phyloP scores from a whole-genome alignment of 1,284 basidiomycete species.

The Ustilago esculenta region DNA sequence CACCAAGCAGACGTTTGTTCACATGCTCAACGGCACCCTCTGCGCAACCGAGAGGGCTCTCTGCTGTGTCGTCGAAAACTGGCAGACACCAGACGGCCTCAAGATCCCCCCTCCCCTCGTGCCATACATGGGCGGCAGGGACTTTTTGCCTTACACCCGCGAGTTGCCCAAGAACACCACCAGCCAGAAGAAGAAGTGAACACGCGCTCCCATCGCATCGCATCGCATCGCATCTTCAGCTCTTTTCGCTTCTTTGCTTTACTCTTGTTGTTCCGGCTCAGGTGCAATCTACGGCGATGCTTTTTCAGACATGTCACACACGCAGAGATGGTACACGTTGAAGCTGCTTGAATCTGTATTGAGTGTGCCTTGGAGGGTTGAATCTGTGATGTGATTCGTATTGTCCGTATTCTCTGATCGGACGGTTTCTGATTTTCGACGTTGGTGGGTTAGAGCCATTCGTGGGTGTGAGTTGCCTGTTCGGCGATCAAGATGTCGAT shows the following conservation, averaged over 20 bases:
- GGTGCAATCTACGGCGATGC: too few species aligned
- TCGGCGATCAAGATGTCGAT: slow-evolving; percentile 61
- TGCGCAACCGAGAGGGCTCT: slow-evolving; percentile 95
- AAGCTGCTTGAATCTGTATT: too few species aligned
- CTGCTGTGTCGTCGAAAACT: slow-evolving; percentile 98
- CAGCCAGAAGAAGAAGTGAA: slow-evolving; percentile 73
- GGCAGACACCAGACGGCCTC: slow-evolving; percentile 93
- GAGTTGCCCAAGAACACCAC: slow-evolving; percentile 77
- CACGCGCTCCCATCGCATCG: too few species aligned
- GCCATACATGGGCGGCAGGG: slow-evolving; percentile 95
- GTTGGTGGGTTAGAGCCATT: slow-evolving; percentile 46
- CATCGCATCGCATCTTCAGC: too few species aligned
- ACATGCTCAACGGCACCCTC: slow-evolving; percentile 78
- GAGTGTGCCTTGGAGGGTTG: too few species aligned
- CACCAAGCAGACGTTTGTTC: slow-evolving; percentile 64
- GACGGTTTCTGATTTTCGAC: too few species aligned
- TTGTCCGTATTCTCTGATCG: too few species aligned
- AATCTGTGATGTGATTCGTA: too few species aligned
- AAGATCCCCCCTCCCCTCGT: slow-evolving; percentile 85
- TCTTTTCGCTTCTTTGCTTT: too few species aligned
- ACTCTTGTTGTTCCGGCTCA: too few species aligned
- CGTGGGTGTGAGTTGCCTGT: slow-evolving; percentile 45
- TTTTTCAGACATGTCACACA: too few species aligned
- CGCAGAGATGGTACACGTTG: too few species aligned
- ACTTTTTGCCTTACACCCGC: slow-evolving; percentile 88